A percentile compares a stretch with the other conserved stretches of the same genome.
phyloP scores from a whole-genome alignment of 2,329 filamentous ascomycete species.

The Bretziella fagacearum region DNA sequence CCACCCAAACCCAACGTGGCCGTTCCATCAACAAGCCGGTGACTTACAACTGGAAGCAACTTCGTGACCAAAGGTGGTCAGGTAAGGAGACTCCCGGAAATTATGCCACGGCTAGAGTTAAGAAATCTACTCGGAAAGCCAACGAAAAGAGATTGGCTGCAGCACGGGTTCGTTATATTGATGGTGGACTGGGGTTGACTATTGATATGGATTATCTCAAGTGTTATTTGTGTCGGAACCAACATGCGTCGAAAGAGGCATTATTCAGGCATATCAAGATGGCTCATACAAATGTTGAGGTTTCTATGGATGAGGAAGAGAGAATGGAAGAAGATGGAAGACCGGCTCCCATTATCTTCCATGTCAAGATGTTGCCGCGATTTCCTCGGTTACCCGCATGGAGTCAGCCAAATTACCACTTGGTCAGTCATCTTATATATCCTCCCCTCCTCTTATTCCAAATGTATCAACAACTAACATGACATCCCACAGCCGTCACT shows the following conservation, averaged over 20 bases:
- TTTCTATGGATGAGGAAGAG: neutral
- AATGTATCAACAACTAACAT: neutral
- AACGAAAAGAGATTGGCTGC: neutral
- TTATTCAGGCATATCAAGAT: neutral
- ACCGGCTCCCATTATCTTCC: neutral
- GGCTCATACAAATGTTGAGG: neutral
- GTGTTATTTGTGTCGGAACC: neutral
- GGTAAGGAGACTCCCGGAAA: neutral
- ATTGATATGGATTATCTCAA: neutral
- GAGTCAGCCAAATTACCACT: neutral
- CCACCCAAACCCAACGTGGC: neutral
- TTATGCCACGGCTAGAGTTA: neutral
- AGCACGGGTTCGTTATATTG: neutral
- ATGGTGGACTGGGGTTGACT: neutral
- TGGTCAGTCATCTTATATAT: neutral
- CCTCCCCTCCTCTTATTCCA: neutral
- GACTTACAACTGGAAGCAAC: conserved; percentile 39
- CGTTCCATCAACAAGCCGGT: neutral
- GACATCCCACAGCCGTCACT: neutral
- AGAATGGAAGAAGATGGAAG: neutral
- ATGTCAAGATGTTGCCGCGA: neutral
- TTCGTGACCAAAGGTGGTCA: conserved; percentile 28
- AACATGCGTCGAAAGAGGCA: neutral
- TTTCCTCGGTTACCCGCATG: neutral
- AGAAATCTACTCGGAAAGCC: neutral